Base-by-base conservation (phyloP, 2,329 filamentous ascomycete genomes). In the Moelleriella libera region DNA sequence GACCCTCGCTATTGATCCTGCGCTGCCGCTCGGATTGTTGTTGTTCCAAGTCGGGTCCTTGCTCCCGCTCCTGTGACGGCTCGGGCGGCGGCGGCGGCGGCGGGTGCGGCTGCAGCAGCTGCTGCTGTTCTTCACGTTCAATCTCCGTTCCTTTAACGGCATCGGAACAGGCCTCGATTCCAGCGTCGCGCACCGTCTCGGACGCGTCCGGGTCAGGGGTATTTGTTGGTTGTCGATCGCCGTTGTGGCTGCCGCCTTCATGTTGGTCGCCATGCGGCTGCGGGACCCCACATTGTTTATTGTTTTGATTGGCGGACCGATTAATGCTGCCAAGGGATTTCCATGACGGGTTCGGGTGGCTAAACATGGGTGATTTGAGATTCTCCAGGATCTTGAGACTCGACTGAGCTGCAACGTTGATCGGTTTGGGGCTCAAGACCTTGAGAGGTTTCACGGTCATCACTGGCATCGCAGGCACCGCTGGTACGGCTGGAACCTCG, bases 351-450 rank as follows among this genome's bases (percentile, higher is more conserved):
- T 44, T 31, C 10, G 12, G 43, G 14, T 28, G 9, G 10, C 37
- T 10, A 21, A 45, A 32, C 11, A 42, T 21, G 28, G 49, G 47
- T 11, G 47, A 46, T 32, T 47, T 48, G 5, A 50, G n/a, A 28
- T 41, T 47, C 21, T 51, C 49, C 31, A 51, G 11, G 8, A 51
- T 47, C 30, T 34, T 45, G 45, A 45, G 43, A 7, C 46, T 47
- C 30, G 45, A 47, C 28, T 47, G 49, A 11, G 47, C 47, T n/a
- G 45, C 43, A 12, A 47, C 42, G 39, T 48, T 50, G 49, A 48
- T 47, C 11, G 49, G 47, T 44, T 45, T 48, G 6, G 49, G 47
- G 39, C 42, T 39, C 45, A 50, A 30, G 6, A 50, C 46, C 43
- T 44, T 48, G 21, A 41, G n/a, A 11, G 40, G 40, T 12, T 9